Evolutionary conservation across 2,329 filamentous ascomycete species (phyloP).

Genomic region (Aspergillus neoniger): DNA sequence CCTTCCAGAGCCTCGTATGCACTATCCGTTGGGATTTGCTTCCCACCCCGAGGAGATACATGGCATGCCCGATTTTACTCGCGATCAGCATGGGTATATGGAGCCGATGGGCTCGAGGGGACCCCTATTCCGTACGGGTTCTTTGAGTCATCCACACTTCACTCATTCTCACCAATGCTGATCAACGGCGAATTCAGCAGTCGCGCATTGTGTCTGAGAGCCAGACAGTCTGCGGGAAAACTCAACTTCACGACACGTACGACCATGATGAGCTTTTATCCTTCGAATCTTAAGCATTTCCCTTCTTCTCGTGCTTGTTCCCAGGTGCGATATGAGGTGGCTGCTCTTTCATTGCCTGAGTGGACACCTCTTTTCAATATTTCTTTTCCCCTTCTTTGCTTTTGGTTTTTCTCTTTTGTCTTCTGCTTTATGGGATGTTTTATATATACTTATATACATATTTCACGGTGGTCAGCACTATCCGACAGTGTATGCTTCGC

Average conservation of each 20-base stretch:
- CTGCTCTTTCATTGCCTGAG: background rate
- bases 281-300: slow-evolving; percentile 11
- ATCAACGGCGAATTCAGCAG: background rate
- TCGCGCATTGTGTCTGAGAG: background rate
- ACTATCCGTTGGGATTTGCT: slow-evolving; percentile 33
- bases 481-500: background rate
- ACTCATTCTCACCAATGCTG: slow-evolving; percentile 15
- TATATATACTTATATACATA: slow-evolving; percentile 27
- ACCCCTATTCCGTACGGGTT: slow-evolving; percentile 35
- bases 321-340: background rate
- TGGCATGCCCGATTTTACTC: slow-evolving; percentile 15
- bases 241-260: slow-evolving; percentile 28
- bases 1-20: slow-evolving; percentile 29
- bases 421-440: background rate
- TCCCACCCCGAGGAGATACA: slow-evolving; percentile 30
- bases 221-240: background rate
- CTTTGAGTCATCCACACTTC: slow-evolving; percentile 31
- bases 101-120: slow-evolving; percentile 22
- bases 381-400: background rate
- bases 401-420: too few species aligned
- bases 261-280: slow-evolving; percentile 16
- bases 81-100: slow-evolving; percentile 22
- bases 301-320: background rate
- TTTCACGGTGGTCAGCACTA: slow-evolving; percentile 13
- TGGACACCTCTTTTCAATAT: background rate